These are phyloP conservation scores for Cryphonectria parasitica DNA, from an alignment of 2,329 filamentous ascomycete genomes.

Conservation along the genomic window DNA sequence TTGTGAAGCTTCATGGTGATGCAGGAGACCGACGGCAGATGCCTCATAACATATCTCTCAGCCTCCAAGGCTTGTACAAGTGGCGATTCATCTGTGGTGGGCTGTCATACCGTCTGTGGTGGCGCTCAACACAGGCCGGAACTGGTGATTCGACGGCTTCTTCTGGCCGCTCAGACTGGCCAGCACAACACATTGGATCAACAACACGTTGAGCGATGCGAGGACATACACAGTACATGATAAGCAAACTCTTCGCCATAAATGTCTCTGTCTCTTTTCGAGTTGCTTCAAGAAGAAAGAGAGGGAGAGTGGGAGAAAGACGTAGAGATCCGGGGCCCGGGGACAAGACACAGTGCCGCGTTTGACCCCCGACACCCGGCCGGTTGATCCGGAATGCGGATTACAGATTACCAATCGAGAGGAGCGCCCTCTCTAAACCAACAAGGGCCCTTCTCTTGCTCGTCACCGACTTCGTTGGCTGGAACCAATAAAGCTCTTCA, in stretches of 20 bases:
- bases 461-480: background rate
- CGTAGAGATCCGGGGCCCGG: background rate
- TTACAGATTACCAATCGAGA: conserved; percentile 9
- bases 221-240: background rate
- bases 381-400: conserved; percentile 1
- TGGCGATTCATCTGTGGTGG: background rate
- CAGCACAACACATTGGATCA: no score
- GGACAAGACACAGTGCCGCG: background rate
- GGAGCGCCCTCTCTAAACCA: background rate
- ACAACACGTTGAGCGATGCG: background rate
- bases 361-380: background rate
- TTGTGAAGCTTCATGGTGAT: background rate
- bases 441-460: background rate
- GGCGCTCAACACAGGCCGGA: background rate
- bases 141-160: background rate
- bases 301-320: background rate
- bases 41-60: background rate
- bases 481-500: background rate
- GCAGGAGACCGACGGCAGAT: background rate
- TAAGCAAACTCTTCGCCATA: background rate
- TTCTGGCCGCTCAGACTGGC: background rate
- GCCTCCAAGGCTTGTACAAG: background rate
- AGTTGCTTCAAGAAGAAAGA: background rate
- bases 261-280: background rate
- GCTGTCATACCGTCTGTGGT: background rate